Evolutionary conservation across 1,284 basidiomycete species (phyloP).

Genomic region (Leccinum ponderosum): DNA sequence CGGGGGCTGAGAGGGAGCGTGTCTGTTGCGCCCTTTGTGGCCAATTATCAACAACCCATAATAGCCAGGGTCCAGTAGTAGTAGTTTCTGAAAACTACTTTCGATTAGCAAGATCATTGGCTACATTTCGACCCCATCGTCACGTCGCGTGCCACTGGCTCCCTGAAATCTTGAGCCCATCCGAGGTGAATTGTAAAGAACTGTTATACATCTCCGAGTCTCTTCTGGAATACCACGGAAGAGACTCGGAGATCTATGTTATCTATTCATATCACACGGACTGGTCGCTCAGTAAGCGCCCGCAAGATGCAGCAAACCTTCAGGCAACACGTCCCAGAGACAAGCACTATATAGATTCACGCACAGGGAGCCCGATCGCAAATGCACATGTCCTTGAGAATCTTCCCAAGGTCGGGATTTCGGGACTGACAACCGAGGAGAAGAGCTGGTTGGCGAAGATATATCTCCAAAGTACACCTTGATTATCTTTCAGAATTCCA

Average conservation of each 20-base stretch:
- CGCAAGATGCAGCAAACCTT: constrained; percentile 90
- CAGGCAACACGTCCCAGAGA: constrained; percentile 71
- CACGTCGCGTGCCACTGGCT: no score
- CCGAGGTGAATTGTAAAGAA: background rate
- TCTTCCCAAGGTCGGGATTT: no score
- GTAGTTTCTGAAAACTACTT: no score
- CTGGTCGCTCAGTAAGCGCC: background rate
- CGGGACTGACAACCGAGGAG: no score
- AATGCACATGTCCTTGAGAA: no score
- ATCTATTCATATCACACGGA: background rate
- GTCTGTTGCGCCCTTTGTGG: background rate
- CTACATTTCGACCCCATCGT: no score
- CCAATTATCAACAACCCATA: background rate
- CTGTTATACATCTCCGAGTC: constrained; percentile 41
- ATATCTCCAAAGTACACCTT: no score
- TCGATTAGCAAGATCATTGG: no score
- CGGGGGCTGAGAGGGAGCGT: background rate
- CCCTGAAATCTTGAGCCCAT: no score
- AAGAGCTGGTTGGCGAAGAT: no score
- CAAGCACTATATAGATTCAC: constrained; percentile 77
- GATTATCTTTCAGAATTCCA: constrained; percentile 73
- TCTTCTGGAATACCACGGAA: constrained; percentile 73
- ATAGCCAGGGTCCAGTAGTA: background rate
- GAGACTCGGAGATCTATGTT: constrained; percentile 51
- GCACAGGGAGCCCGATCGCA: constrained; percentile 67